phyloP scores from a whole-genome alignment of 768 basidiomycete genomes.

The Russula sp. region DNA sequence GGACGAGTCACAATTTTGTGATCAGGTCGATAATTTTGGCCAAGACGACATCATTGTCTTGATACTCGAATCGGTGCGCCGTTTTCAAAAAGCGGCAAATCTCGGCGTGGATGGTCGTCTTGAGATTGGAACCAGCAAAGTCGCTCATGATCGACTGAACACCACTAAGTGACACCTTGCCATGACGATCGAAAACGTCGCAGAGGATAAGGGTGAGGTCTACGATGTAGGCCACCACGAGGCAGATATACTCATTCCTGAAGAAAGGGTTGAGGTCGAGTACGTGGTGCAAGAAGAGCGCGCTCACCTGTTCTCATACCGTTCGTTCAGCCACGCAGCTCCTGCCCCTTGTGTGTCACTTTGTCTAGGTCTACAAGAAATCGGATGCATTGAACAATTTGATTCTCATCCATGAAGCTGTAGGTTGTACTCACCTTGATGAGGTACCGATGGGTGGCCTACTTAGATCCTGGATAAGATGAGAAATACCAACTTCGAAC shows the following conservation, averaged over 20 bases:
- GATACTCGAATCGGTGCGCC: neutral
- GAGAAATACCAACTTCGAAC: conserved; percentile 7
- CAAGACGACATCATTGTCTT: neutral
- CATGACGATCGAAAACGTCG: neutral
- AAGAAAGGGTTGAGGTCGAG: neutral
- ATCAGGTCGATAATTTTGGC: conserved; percentile 13
- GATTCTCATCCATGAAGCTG: neutral
- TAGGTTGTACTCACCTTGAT: neutral
- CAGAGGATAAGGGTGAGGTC: conserved; percentile 11
- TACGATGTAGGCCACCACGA: conserved; percentile 18
- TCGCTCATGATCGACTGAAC: neutral
- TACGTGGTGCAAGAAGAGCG: neutral
- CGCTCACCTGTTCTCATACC: conserved; percentile 3
- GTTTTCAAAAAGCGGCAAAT: neutral
- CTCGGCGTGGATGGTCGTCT: neutral
- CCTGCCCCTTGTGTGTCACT: neutral
- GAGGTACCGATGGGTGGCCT: too few relatives aligned
- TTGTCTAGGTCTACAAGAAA: neutral
- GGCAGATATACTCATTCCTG: conserved; percentile 9
- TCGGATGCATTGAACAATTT: neutral
- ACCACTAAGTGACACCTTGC: neutral
- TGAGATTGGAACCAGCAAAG: neutral
- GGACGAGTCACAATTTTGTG: neutral
- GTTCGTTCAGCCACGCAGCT: neutral
- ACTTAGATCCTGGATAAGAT: conserved; percentile 9